Base-by-base conservation (phyloP, 2,329 filamentous ascomycete species). In the Fusarium goolgardi region DNA sequence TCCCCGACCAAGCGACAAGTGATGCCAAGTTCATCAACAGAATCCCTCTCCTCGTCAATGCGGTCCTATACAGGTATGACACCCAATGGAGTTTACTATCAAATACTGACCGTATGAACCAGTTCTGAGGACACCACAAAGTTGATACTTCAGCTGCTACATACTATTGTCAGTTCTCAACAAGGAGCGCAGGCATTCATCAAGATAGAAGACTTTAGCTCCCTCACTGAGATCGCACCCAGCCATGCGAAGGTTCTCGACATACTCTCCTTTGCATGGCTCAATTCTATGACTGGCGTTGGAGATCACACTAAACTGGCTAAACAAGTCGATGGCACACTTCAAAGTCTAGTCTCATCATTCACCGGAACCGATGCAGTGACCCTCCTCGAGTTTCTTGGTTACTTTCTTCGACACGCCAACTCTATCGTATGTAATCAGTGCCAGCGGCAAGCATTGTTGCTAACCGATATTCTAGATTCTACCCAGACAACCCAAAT, bases 301-400 rank as follows among this genome's bases (percentile, higher is more conserved):
- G 65, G 76, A 55, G 77, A 81, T 65, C 73, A 70, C 54, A 37
- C 60, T n/a, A 37, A 63, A 25, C 60, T 84, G 35, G 68, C 73
- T 35, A 46, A 54, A 13, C 83, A 81, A 63, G 80, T 90, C 41
- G 80, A 86, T 65, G 62, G 72, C 15, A 80, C 80, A 5, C 78
- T 90, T 6, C 79, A 81, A 35, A 76, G 74, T 11, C 79, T 90
- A 5, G 79, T 85, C 9, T 78, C 83, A 10, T 82, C 83, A 0
- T 90, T 89, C 71, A 84, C 81, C 37, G 83, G 83, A 13, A 90
- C 87, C 12, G 87, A 90, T 72, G 86, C 82, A 6, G 85, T 87
- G 6, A 89, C 86, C 0, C 78, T 90, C 5, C 77, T 90, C 4
- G 80, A 80, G 39, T 90, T 89, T 70, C 70, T 89, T n/a, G 84